Base-by-base conservation (phyloP, 495 filamentous ascomycete genomes). In the Cudoniella acicularis region DNA sequence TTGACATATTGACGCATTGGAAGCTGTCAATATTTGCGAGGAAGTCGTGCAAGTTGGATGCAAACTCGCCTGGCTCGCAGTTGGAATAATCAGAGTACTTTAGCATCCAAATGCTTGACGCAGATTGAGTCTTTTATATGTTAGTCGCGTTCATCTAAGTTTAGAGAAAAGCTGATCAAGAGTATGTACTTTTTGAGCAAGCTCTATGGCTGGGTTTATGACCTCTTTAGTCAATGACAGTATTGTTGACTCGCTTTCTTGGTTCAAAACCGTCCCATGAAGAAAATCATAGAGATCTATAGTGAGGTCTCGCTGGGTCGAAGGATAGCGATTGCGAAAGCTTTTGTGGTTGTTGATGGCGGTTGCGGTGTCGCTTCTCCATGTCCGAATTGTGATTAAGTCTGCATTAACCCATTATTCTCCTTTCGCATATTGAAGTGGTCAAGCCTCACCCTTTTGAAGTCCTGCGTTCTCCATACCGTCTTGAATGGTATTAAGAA, bases 311-410 rank as follows among this genome's bases (percentile, higher is more conserved):
- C 47, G 10, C 23, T 46, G 13, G 22, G n/a, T 20, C 65, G 62
- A 2, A 36, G 40, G 1, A n/a, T 8, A 48, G 55, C 30, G 61
- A 47, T 18, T 22, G 8, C 13, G 18, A 27, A 70, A 67, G 22
- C 58, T 48, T 30, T 61, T 56, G 3, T 66, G 56, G 54, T 56
- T 56, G 20, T 70, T 55, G 13, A 73, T 25, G 23, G 69, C 72
- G 30, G 62, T 64, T 22, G 65, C 51, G 4, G 70, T 64, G 43
- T 71, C 67, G 18, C 66, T 64, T 25, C 54, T 66, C 72, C 72
- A 74, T 3, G 69, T 65, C 2, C 66, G 64, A 4, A 70, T 42
- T 0, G 68, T 66, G 48, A 64, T 68, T 17, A 68, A 54, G 49
- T 74, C 72, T 73, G 59, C 11, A 21, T 8, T 4, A 21, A 2